Percentiles rank a stretch among this genome's conserved stretches.
Conservation (phyloP, 1,284 basidiomycete species). For the Mycena sp. region DNA sequence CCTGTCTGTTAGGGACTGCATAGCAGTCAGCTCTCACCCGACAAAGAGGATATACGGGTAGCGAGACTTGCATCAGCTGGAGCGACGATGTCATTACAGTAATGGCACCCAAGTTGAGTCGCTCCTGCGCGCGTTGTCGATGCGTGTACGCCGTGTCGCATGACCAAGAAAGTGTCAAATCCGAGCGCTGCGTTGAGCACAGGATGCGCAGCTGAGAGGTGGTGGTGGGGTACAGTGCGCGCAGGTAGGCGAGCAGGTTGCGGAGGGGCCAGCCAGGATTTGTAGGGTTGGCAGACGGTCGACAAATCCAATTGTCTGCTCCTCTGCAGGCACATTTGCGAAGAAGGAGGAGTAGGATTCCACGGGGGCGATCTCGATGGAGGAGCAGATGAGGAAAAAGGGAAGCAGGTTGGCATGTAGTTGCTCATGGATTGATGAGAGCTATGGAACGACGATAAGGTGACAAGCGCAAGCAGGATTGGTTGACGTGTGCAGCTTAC, state of each 20-base stretch:
- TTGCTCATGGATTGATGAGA: constrained; percentile 59
- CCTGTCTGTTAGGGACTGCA: constrained; percentile 89
- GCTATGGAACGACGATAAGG: constrained; percentile 49
- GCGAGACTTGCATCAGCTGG: constrained; percentile 84
- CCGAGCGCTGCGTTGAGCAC: constrained; percentile 93
- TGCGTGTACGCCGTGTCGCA: constrained; percentile 89
- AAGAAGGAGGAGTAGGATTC: constrained; percentile 60
- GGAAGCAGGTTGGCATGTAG: constrained; percentile 53
- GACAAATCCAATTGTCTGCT: constrained; percentile 80
- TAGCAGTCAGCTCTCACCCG: neutral
- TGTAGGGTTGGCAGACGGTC: constrained; percentile 85
- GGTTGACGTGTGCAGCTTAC: constrained; percentile 40
- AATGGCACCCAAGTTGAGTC: constrained; percentile 88
- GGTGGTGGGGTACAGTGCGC: constrained; percentile 59
- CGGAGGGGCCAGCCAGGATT: constrained; percentile 96
- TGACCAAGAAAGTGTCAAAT: constrained; percentile 96
- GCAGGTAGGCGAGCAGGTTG: constrained; percentile 88
- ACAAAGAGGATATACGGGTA: neutral
- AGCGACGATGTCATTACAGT: constrained; percentile 98
- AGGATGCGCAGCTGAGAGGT: constrained; percentile 69
- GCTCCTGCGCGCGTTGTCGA: constrained; percentile 47
- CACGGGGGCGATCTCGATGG: constrained; percentile 58
- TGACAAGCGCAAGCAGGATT: constrained; percentile 1
- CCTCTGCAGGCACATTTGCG: constrained; percentile 43
- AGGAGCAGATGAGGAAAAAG: constrained; percentile 68